Evolutionary conservation across 495 filamentous ascomycete genomes (phyloP).

Genomic region (Chaetomium fimeti): DNA sequence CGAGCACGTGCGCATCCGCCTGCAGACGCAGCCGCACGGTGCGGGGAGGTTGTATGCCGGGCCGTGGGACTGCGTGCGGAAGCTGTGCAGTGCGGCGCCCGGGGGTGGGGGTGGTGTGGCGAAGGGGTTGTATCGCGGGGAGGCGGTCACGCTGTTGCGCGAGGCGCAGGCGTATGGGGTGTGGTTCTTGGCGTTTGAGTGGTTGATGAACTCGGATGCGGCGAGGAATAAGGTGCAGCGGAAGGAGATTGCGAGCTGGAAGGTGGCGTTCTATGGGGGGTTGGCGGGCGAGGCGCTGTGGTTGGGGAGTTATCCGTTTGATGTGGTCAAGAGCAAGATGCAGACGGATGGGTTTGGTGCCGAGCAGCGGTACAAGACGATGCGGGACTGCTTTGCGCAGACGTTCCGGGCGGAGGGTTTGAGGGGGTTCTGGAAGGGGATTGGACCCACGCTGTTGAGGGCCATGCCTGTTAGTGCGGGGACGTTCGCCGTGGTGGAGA

Average conservation of each 20-base stretch:
- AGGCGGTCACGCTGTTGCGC: constrained; percentile 78
- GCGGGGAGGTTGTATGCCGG: constrained; percentile 72
- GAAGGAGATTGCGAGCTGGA: constrained; percentile 73
- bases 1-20: constrained; percentile 95
- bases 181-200: constrained; percentile 96
- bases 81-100: constrained; percentile 60
- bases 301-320: constrained; percentile 89
- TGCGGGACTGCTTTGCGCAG: constrained; percentile 88
- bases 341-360: constrained; percentile 84
- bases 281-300: constrained; percentile 91
- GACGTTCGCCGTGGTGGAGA: constrained; percentile 82
- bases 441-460: constrained; percentile 88
- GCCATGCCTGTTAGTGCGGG: constrained; percentile 97
- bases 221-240: constrained; percentile 69
- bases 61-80: constrained; percentile 84
- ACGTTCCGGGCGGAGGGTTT: constrained; percentile 73
- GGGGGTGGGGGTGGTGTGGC: constrained; percentile 57
- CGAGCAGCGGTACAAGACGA: constrained; percentile 67
- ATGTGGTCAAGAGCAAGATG: constrained; percentile 99
- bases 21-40: constrained; percentile 95
- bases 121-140: constrained; percentile 78
- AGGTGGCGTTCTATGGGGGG: constrained; percentile 89
- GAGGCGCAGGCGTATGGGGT: constrained; percentile 93
- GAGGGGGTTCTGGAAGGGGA: constrained; percentile 92
- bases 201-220: constrained; percentile 87